Conservation (phyloP, 768 basidiomycete genomes). For the Suillus subluteus region DNA sequence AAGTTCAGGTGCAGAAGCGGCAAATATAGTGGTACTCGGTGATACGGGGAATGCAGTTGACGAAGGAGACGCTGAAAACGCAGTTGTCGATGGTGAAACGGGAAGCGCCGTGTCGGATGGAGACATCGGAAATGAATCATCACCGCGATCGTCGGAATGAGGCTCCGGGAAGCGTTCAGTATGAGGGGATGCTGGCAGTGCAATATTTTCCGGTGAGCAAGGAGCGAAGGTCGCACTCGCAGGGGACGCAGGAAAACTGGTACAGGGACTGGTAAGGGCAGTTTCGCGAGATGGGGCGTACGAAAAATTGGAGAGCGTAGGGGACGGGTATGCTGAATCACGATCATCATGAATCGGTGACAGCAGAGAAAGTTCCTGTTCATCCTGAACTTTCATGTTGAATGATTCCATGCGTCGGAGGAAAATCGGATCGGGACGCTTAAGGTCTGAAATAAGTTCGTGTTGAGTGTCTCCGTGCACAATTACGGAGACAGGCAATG, state of each 20-base stretch:
- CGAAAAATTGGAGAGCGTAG: conserved; percentile 33
- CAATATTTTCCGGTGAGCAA: conserved; percentile 29
- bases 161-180: conserved; percentile 16
- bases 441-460: conserved; percentile 24
- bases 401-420: conserved; percentile 11
- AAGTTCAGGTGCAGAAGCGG: not conserved
- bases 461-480: conserved; percentile 34
- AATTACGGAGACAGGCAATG: conserved; percentile 34
- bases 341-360: conserved; percentile 21
- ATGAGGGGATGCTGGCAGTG: conserved; percentile 29
- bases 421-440: conserved; percentile 10
- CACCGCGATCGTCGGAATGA: not conserved
- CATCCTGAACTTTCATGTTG: conserved; percentile 7
- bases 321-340: conserved; percentile 31
- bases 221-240: conserved; percentile 21
- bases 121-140: conserved; percentile 1
- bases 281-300: conserved; percentile 31
- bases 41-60: conserved; percentile 7
- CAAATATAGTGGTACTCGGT: conserved; percentile 10
- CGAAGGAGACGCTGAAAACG: conserved; percentile 15
- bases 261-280: conserved; percentile 25
- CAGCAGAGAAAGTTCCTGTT: conserved; percentile 23
- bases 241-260: conserved; percentile 28
- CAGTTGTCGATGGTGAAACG: conserved; percentile 3
- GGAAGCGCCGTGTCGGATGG: conserved; percentile 12